Evolutionary conservation across 1,139 yeast species (phyloP).

Genomic region (Dujonia santamariae): DNA sequence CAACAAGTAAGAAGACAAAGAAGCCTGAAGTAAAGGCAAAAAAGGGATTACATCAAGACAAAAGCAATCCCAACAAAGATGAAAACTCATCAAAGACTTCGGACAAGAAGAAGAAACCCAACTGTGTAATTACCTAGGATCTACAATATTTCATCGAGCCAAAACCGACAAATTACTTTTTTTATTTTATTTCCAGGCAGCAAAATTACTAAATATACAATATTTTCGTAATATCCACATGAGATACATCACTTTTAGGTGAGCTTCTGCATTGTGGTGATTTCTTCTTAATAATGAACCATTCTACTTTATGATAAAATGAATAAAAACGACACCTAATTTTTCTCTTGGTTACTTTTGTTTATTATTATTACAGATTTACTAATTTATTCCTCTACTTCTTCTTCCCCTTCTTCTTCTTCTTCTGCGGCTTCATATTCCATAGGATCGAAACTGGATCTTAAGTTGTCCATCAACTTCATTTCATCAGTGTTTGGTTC

Average conservation of each 20-base stretch:
- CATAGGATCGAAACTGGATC: slow-evolving; percentile 78
- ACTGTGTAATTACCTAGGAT: slow-evolving; percentile 18
- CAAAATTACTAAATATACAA: too few species aligned
- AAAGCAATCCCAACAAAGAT: slow-evolving; percentile 7
- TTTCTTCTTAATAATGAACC: too few species aligned
- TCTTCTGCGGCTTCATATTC: slow-evolving; percentile 57
- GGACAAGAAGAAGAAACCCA: slow-evolving; percentile 15
- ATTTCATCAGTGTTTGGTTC: slow-evolving; percentile 74
- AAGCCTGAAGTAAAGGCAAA: slow-evolving; percentile 4
- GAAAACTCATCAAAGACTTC: slow-evolving; percentile 5
- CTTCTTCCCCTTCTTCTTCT: slow-evolving; percentile 29
- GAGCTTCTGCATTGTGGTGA: neutral
- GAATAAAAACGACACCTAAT: too few species aligned
- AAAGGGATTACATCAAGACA: neutral
- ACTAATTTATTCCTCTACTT: slow-evolving; percentile 15
- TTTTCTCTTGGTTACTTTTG: slow-evolving; percentile 4
- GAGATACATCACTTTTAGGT: too few species aligned
- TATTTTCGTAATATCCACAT: too few species aligned
- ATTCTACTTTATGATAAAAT: too few species aligned
- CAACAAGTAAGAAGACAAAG: slow-evolving; percentile 4
- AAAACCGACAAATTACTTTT: too few species aligned
- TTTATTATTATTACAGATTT: slow-evolving; percentile 21
- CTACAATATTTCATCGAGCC: neutral
- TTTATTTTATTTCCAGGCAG: too few species aligned
- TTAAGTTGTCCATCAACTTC: slow-evolving; percentile 59